Conservation (phyloP, 1,284 basidiomycete species). For the Malassezia equina region DNA sequence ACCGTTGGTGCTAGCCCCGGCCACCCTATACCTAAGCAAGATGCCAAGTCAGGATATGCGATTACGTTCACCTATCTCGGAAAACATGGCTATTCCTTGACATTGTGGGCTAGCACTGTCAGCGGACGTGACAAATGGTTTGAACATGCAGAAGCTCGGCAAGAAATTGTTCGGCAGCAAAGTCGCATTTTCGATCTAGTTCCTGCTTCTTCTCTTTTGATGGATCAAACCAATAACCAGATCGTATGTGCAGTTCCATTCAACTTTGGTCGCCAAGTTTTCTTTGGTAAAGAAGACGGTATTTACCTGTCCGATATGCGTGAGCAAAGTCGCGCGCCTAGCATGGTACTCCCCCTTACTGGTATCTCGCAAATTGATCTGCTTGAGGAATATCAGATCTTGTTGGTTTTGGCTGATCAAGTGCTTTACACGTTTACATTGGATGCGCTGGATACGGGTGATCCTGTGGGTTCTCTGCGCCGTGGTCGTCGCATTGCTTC, state of each 20-base stretch:
- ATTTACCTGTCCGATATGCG: slow-evolving; percentile 84
- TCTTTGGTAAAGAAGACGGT: slow-evolving; percentile 93
- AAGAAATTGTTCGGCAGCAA: slow-evolving; percentile 70
- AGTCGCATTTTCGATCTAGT: slow-evolving; percentile 79
- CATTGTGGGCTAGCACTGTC: slow-evolving; percentile 81
- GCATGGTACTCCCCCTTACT: slow-evolving; percentile 76
- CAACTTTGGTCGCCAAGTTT: slow-evolving; percentile 71
- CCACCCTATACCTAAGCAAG: slow-evolving; percentile 52
- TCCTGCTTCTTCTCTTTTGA: slow-evolving; percentile 76
- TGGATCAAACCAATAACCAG: slow-evolving; percentile 62
- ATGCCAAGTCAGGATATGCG: slow-evolving; percentile 76
- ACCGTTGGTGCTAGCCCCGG: slow-evolving; percentile 43
- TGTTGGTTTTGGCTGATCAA: slow-evolving; percentile 79
- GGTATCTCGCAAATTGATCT: slow-evolving; percentile 94
- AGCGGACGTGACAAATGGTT: slow-evolving; percentile 86
- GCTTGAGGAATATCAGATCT: slow-evolving; percentile 85
- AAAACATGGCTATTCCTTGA: slow-evolving; percentile 80
- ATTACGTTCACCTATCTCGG: slow-evolving; percentile 90
- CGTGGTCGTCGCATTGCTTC: slow-evolving; percentile 89
- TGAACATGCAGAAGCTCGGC: slow-evolving; percentile 80
- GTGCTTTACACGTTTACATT: slow-evolving; percentile 93
- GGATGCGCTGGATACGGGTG: slow-evolving; percentile 78
- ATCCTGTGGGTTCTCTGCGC: slow-evolving; percentile 80
- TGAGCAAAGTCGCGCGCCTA: slow-evolving; percentile 60
- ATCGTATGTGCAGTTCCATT: slow-evolving; percentile 93